A percentile compares a stretch with the other conserved stretches of the same genome.
Evolutionary conservation across 345 rosid species (phyloP).

Genomic region (Balakata baccata): DNA sequence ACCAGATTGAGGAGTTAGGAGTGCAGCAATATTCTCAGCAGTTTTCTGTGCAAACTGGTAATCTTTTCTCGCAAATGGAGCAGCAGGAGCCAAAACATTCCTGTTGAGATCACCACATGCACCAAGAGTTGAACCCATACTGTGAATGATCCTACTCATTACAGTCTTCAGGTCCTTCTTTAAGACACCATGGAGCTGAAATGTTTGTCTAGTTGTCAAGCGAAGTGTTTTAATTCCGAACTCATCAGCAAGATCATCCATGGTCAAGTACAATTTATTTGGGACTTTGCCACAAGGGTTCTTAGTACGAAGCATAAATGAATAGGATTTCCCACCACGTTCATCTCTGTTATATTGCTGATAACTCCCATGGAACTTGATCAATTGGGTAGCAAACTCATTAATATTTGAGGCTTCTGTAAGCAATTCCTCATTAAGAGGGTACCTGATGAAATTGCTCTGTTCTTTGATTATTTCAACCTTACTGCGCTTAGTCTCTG

Average conservation of each 20-base stretch:
- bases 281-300: constrained; percentile 88
- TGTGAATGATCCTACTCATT: constrained; percentile 75
- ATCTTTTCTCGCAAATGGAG: constrained; percentile 71
- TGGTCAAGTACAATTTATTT: constrained; percentile 69
- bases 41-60: constrained; percentile 81
- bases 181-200: constrained; percentile 95
- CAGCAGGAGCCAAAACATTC: constrained; percentile 94
- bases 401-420: constrained; percentile 83
- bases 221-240: constrained; percentile 95
- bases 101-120: constrained; percentile 98
- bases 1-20: constrained; percentile 92
- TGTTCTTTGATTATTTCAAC: constrained; percentile 96
- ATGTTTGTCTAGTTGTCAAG: constrained; percentile 92
- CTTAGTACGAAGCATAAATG: constrained; percentile 97
- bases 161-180: constrained; percentile 92
- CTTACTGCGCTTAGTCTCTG: constrained; percentile 76
- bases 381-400: constrained; percentile 78
- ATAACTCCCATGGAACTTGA: constrained; percentile 97
- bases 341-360: constrained; percentile 96
- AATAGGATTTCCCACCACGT: constrained; percentile 78
- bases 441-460: constrained; percentile 90
- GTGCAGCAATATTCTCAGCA: constrained; percentile 85
- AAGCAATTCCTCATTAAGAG: constrained; percentile 89
- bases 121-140: constrained; percentile 95
- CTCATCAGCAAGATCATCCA: constrained; percentile 97